These are phyloP conservation scores for Candida tropicalis DNA, from an alignment of 1,139 yeast species.

Conservation along the genomic window DNA sequence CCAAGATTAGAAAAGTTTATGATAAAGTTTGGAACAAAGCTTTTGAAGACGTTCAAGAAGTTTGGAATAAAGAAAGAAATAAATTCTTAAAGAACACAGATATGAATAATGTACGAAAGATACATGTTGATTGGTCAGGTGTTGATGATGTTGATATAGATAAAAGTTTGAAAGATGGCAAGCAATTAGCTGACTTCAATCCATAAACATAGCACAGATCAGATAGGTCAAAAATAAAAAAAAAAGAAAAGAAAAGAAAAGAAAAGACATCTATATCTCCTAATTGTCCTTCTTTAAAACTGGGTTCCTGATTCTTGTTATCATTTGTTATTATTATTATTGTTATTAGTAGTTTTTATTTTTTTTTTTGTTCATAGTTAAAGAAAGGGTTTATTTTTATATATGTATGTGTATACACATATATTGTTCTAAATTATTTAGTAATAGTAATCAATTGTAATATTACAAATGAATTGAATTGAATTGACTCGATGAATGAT, in stretches of 20 bases:
- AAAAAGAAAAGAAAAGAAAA: too few species aligned
- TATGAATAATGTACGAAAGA: conserved; percentile 47
- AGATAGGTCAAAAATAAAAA: too few species aligned
- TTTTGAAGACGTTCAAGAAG: conserved; percentile 68
- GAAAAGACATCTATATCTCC: neutral
- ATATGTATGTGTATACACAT: too few species aligned
- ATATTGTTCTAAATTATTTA: conserved; percentile 1
- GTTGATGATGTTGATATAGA: conserved; percentile 50
- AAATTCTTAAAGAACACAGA: conserved; percentile 76
- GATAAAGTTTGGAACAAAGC: conserved; percentile 78
- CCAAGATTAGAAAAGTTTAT: conserved; percentile 65
- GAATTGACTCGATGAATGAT: too few species aligned
- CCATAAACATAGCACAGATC: conserved; percentile 24
- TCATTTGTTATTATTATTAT: neutral
- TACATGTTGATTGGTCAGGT: conserved; percentile 71
- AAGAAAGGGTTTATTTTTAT: too few species aligned
- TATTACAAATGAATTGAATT: too few species aligned
- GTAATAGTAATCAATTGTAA: conserved; percentile 2
- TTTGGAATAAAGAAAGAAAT: conserved; percentile 69
- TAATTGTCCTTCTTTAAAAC: neutral
- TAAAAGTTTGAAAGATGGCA: conserved; percentile 26
- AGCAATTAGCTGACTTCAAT: conserved; percentile 46
- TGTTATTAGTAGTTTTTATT: neutral
- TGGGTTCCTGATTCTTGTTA: conserved; percentile 2
- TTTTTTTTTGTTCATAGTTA: too few species aligned